These are phyloP conservation scores for Xylaria hypoxylon DNA, from an alignment of 2,329 filamentous ascomycete genomes.

Conservation along the genomic window DNA sequence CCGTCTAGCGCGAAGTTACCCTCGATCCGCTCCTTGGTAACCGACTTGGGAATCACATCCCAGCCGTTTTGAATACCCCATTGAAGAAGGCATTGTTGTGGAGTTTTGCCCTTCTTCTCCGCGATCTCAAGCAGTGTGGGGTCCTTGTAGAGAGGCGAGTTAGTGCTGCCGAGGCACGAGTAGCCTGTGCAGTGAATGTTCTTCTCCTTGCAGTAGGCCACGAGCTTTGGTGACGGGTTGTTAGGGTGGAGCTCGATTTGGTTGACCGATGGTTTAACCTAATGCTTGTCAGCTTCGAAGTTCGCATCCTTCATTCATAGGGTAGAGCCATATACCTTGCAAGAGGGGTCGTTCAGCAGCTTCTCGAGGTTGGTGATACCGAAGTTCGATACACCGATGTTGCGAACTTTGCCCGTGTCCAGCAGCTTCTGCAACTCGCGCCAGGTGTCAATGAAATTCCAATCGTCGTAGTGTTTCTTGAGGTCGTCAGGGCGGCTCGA, in stretches of 20 bases:
- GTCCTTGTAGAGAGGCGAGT: constrained; percentile 78
- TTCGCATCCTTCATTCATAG: not conserved
- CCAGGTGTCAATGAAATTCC: constrained; percentile 87
- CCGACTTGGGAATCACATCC: constrained; percentile 87
- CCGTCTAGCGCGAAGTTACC: constrained; percentile 81
- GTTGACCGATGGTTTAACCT: constrained; percentile 76
- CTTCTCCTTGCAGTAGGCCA: constrained; percentile 77
- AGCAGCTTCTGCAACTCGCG: constrained; percentile 77
- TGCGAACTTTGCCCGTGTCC: constrained; percentile 76
- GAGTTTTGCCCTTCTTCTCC: constrained; percentile 73
- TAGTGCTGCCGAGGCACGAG: constrained; percentile 77
- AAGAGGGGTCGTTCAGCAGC: constrained; percentile 73
- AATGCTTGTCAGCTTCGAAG: constrained; percentile 5
- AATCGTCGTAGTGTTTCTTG: constrained; percentile 78
- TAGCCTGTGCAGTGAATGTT: constrained; percentile 81
- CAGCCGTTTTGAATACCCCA: constrained; percentile 87
- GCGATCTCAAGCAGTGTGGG: constrained; percentile 71
- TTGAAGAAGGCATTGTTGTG: constrained; percentile 80
- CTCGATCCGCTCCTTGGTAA: constrained; percentile 78
- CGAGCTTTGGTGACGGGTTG: constrained; percentile 82
- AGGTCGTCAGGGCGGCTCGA: constrained; percentile 70
- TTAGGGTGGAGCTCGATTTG: constrained; percentile 86
- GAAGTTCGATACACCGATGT: constrained; percentile 91
- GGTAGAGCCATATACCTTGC: constrained; percentile 61
- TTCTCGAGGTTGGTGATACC: constrained; percentile 83